Base-by-base conservation (phyloP, 805 yeast genomes). In the Grigorovia jiainica region DNA sequence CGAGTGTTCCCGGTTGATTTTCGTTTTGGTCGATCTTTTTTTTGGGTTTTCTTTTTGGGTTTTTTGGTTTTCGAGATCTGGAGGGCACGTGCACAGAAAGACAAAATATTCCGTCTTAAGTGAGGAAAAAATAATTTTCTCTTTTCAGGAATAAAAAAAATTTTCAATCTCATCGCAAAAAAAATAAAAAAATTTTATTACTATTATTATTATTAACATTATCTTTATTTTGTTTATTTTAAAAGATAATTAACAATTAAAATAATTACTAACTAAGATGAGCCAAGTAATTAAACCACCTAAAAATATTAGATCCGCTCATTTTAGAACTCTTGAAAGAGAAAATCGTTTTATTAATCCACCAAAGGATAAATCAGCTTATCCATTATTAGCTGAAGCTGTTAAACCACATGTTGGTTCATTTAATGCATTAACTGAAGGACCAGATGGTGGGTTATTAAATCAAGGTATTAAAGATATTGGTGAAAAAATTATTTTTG, bases 401-500 rank as follows among this genome's bases (percentile, higher is more conserved):
- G 92, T 92, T 33, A 78, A 78, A 43, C 98, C 98, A 5, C 98
- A 92, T 61, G 76, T 92, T 43, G 97, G 95, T 7, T 90, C 97
- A 1, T 92, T 92, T 72, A 83, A 92, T 70, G 97, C 97, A 5
- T 70, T 92, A 43, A 84, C 95, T 19, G 95, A 85, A 44, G 95
- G 95, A 35, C 78, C 84, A 19, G 79, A 71, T 35, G 95, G 90
- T 37, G 96, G 96, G 5, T 63, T 92, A 20, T 70, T 92, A 46
- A 87, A 89, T 60, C 67, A 82, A 40, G 97, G 84, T 2, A 94
- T 82, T 37, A 72, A 81, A 54, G 97, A 92, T 57, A 87, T 92
- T 46, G 98, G 97, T 8, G 65, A 76, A 45, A 85, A 81, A 56
- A 78, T 87, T 15, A 79, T 87, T 10, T 90, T 86, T 58, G 98